Base-by-base conservation (phyloP, 1,284 basidiomycete genomes). In the Leccinum solheimii region DNA sequence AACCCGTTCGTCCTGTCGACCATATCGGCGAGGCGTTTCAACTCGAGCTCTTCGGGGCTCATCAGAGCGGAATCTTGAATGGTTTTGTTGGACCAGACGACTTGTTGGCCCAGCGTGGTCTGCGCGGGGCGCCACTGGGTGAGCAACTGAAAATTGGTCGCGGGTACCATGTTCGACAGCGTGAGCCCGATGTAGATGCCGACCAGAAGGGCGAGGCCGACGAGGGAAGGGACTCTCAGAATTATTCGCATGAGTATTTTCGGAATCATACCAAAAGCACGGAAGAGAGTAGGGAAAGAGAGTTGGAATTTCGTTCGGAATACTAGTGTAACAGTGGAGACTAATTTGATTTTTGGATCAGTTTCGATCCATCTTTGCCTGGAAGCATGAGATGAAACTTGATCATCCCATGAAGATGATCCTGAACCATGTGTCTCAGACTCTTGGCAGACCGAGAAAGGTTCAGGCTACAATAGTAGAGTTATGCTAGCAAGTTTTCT, bases 1-100 rank as follows among this genome's bases (percentile, higher is more conserved):
- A 75, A 75, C 4, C 73, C 73, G 2, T 73, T 62, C 19, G 73
- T 76, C 45, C 58, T 73, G 32, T 67, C 58, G 1, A 73, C 70
- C 51, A 76, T 63, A 16, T 68, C 52, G 30, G 36, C 8, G 54
- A 73, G 70, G 53, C 60, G 50, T 36, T 62, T 52, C 32, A 71
- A 7, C 27, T 72, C 60, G 5, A 40, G 51, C 1, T 69, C 62
- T 14, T 51, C 55, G 4, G 60, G 3, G 5, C 13, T 59, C 23
- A 45, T 19, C 3, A 27, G 50, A 11, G 60, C 8, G 5, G 56
- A 8, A 38, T 45, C 9, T 19, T 55, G 45, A 36, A 38, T 4
- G 10, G 62, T 32, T 5, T 66, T 59, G 11, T 72, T 55, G 8
- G 50, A 9, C 62, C 61, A 68, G 16, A 68, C 14, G 55, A 72